These are phyloP conservation scores for Gracilariopsis chorda DNA, from an alignment of 23 red algal genomes.

Conservation along the genomic window DNA sequence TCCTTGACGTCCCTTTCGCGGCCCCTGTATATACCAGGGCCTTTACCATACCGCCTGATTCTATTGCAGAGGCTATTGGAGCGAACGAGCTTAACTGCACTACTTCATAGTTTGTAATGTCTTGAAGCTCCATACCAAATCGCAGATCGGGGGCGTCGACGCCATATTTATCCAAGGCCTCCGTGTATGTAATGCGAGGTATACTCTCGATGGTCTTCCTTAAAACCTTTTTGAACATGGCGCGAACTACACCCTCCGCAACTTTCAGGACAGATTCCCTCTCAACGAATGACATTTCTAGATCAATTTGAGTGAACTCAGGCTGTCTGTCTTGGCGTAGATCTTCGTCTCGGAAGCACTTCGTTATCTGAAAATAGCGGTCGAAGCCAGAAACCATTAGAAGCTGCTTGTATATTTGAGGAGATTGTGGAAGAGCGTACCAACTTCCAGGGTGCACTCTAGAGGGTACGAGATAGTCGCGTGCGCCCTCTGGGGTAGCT, in stretches of 20 bases:
- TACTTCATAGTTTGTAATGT: slow-evolving; percentile 31
- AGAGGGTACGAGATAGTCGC: slow-evolving; percentile 97
- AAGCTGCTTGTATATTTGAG: slow-evolving; percentile 99
- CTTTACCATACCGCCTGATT: slow-evolving; percentile 60
- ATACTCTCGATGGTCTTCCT: slow-evolving; percentile 32
- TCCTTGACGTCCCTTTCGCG: slow-evolving; percentile 69
- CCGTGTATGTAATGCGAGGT: slow-evolving; percentile 82
- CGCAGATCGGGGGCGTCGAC: slow-evolving; percentile 98
- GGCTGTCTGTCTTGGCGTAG: slow-evolving; percentile 94
- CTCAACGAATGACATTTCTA: slow-evolving; percentile 98
- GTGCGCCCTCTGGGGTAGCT: slow-evolving; percentile 94
- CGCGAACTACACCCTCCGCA: slow-evolving; percentile 73
- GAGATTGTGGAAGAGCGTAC: slow-evolving; percentile 97
- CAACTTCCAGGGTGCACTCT: slow-evolving; percentile 83
- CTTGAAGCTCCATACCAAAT: slow-evolving; percentile 88
- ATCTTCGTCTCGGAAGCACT: slow-evolving; percentile 99
- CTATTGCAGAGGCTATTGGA: slow-evolving; percentile 46
- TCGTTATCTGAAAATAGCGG: slow-evolving; percentile 97
- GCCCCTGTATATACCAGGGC: slow-evolving; percentile 64
- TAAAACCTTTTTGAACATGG: slow-evolving; percentile 62
- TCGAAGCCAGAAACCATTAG: slow-evolving; percentile 96
- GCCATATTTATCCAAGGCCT: slow-evolving; percentile 82
- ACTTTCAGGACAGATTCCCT: slow-evolving; percentile 79
- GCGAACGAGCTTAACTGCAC: slow-evolving; percentile 47
- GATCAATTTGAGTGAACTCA: slow-evolving; percentile 99